These are phyloP conservation scores for Starmerella floris DNA, from an alignment of 805 yeast genomes.

Conservation along the genomic window DNA sequence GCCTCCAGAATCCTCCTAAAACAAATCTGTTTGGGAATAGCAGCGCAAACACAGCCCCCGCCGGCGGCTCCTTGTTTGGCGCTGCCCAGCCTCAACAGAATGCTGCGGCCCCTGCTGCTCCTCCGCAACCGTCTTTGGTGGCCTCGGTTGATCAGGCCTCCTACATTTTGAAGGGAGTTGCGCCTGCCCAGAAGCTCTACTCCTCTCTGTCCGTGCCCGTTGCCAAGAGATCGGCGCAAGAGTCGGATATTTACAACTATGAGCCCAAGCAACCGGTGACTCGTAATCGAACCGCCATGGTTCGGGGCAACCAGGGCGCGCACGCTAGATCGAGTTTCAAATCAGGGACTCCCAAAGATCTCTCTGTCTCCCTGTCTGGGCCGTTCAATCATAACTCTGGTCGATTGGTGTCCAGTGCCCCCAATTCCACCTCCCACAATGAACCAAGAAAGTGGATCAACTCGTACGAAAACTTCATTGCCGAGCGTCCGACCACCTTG, in stretches of 20 bases:
- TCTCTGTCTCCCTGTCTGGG: slow-evolving; percentile 1
- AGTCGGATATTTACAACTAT: not conserved
- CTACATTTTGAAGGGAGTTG: slow-evolving; percentile 16
- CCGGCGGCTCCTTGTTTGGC: not conserved
- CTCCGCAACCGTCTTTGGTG: slow-evolving; percentile 9
- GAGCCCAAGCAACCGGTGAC: slow-evolving; percentile 1
- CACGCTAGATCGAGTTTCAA: not conserved
- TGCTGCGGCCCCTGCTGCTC: too few relatives aligned
- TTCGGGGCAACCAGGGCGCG: not conserved
- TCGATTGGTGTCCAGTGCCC: not conserved
- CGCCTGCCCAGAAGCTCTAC: slow-evolving; percentile 21
- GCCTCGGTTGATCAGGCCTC: slow-evolving; percentile 25
- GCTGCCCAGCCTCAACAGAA: too few relatives aligned
- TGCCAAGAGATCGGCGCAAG: slow-evolving; percentile 6
- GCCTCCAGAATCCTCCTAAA: not conserved
- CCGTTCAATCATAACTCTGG: not conserved
- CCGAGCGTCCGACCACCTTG: slow-evolving; percentile 21
- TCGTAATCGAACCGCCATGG: not conserved
- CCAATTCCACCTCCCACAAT: not conserved
- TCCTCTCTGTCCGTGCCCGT: slow-evolving; percentile 17
- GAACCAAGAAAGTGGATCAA: slow-evolving; percentile 19
- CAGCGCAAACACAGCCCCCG: not conserved
- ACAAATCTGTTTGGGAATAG: slow-evolving; percentile 1
- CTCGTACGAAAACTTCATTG: slow-evolving; percentile 19
- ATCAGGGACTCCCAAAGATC: not conserved